Percentiles rank a stretch among this genome's conserved stretches.
These are phyloP conservation scores for Penicillium subrubescens DNA, from an alignment of 495 filamentous ascomycete genomes.

Conservation along the genomic window DNA sequence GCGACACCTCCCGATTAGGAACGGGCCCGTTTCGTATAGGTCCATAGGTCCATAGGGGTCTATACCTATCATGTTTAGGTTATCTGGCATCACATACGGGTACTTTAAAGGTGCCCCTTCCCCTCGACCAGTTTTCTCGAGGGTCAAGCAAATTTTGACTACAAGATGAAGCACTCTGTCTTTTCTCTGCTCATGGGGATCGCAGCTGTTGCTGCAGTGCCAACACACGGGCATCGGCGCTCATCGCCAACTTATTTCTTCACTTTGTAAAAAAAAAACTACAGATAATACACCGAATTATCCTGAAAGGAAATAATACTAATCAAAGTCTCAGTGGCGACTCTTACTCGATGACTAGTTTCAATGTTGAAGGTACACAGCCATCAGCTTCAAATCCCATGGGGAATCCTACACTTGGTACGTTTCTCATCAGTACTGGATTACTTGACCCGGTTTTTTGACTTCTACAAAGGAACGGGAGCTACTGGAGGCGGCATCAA, in stretches of 20 bases:
- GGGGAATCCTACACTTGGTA: constrained; percentile 65
- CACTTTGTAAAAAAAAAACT: constrained; percentile 31
- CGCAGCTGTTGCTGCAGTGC: constrained; percentile 25
- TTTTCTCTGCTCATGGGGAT: constrained; percentile 17
- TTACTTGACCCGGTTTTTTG: background rate
- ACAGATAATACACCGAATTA: background rate
- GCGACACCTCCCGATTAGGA: constrained; percentile 1
- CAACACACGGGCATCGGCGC: constrained; percentile 12
- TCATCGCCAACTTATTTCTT: constrained; percentile 34
- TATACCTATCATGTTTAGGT: background rate
- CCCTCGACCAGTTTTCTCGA: background rate
- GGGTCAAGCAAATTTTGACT: background rate
- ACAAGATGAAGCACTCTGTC: background rate
- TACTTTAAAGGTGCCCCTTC: background rate
- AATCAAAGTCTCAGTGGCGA: constrained; percentile 40
- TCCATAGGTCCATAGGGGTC: background rate
- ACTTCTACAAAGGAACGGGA: constrained; percentile 37
- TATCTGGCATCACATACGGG: background rate
- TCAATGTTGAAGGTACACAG: constrained; percentile 61
- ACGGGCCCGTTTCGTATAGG: background rate
- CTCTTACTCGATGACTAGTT: constrained; percentile 67
- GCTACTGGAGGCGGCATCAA: constrained; percentile 55
- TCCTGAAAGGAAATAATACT: background rate
- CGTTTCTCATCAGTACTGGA: background rate
- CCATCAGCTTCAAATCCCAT: constrained; percentile 67